phyloP scores from a whole-genome alignment of 345 rosid species.

The Aquilaria yunnanensis region DNA sequence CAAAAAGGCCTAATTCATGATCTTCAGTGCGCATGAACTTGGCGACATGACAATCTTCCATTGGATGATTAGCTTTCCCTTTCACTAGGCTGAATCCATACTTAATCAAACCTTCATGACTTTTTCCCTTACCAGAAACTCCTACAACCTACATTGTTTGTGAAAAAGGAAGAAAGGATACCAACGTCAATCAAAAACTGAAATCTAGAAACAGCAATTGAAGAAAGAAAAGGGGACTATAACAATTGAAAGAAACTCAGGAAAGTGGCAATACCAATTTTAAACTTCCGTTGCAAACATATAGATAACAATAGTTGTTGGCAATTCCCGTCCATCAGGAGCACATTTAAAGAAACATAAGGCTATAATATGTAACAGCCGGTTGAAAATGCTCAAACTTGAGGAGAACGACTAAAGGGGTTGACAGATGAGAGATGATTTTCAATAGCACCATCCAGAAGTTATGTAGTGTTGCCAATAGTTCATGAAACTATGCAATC shows the following conservation, averaged over 20 bases:
- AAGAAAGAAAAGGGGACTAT: too few species aligned
- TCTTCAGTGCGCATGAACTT: slow-evolving; percentile 41
- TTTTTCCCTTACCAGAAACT: slow-evolving; percentile 59
- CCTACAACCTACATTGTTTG: slow-evolving; percentile 35
- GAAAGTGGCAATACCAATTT: not conserved
- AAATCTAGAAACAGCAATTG: not conserved
- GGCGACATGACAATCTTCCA: slow-evolving; percentile 83
- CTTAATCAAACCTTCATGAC: slow-evolving; percentile 37
- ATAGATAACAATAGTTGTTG: too few species aligned
- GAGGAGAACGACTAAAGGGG: too few species aligned
- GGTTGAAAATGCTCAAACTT: too few species aligned
- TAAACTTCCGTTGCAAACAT: not conserved
- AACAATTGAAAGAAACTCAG: too few species aligned
- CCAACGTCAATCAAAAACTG: not conserved
- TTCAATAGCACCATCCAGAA: too few species aligned
- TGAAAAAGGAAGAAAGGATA: slow-evolving; percentile 3
- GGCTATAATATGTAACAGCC: too few species aligned
- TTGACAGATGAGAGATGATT: too few species aligned
- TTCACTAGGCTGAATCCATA: slow-evolving; percentile 59
- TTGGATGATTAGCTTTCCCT: slow-evolving; percentile 64
- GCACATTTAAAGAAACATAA: too few species aligned
- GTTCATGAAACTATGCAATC: too few species aligned
- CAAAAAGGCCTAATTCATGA: slow-evolving; percentile 64
- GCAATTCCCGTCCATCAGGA: too few species aligned
- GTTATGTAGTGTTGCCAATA: too few species aligned